phyloP scores from a whole-genome alignment of 306 rosid genomes.

The Begonia loranthoides region DNA sequence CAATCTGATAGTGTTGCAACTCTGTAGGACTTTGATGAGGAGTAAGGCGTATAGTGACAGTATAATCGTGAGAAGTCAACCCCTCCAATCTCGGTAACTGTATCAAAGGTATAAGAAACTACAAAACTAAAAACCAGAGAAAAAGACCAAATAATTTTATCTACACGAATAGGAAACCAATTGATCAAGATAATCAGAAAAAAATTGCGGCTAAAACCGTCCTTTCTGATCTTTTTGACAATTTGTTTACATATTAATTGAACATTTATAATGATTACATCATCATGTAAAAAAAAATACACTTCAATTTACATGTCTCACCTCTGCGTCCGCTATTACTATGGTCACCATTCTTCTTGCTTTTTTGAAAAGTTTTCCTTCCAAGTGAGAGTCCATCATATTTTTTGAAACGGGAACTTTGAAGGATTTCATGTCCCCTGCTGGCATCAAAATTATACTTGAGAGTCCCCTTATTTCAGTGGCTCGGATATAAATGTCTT shows the following conservation, averaged over 20 bases:
- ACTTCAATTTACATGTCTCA: slow-evolving; percentile 8
- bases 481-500: slow-evolving; percentile 84
- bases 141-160: too few relatives aligned
- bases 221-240: too few relatives aligned
- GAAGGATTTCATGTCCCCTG: slow-evolving; percentile 82
- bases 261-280: background rate
- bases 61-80: slow-evolving; percentile 53
- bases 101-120: slow-evolving; percentile 15
- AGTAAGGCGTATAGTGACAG: slow-evolving; percentile 59
- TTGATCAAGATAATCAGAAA: too few relatives aligned
- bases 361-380: slow-evolving; percentile 43
- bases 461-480: slow-evolving; percentile 71
- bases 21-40: slow-evolving; percentile 36
- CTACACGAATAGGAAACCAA: too few relatives aligned
- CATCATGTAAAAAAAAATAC: background rate
- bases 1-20: slow-evolving; percentile 61
- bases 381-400: slow-evolving; percentile 82
- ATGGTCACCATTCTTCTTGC: slow-evolving; percentile 58
- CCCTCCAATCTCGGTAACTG: slow-evolving; percentile 66
- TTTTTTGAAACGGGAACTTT: slow-evolving; percentile 88
- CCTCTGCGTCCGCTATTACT: slow-evolving; percentile 73
- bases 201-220: too few relatives aligned
- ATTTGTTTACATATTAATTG: too few relatives aligned
- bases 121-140: slow-evolving; percentile 2
- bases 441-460: slow-evolving; percentile 60